Evolutionary conservation across 108 stramenopile genomes (phyloP), one percentile per base, ranked within the genome.

Genomic region (Stephanodiscus minutulus): DNA sequence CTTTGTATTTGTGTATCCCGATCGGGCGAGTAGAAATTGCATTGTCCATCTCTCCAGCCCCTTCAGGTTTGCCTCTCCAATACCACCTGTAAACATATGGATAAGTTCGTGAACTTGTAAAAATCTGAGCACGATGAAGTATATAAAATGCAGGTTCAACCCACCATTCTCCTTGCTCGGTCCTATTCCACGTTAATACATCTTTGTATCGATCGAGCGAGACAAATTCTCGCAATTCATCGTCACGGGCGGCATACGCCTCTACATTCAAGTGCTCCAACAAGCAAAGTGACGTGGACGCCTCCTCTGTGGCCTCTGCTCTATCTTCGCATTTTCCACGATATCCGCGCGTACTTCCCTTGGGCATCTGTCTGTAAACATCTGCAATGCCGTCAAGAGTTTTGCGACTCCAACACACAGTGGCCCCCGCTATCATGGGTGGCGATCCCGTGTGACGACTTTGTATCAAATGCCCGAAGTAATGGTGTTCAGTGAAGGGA

Each of bases 1-100:
- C 20, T 49, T 81, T 81, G 49, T 81, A 81, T 50, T 81, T 81
- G 52, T 81, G 80, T 60, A 81, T 55, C 56, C 80, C 80, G 47
- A 81, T 74, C 20, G 80, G 80, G 39, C 80, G 68, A 54, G 61
- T 49, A 1, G 80, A 68, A 71, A 68, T 65, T 13, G 64, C 59
- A 46, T 81, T 64, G 49, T 81, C 80, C 66, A 58, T 73, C 59
- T 81, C 52, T 37, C 80, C 80, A 12, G 69, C 80, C 13, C 54
- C 59, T 10, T 74, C 12, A 0, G 80, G 80, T 41, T 81, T 81
- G 57, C 73, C 80, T 37, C 64, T 74, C 80, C 80, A 81, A 70
- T 61, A 81, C 80, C 80, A 81, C 55, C 55, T 56, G 55, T n/a
- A 25, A n/a, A 27, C 22, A 21, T 8, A 53, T 10, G 3, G 27